Percentiles rank a stretch among this genome's conserved stretches.
Evolutionary conservation across 208 protist genomes (phyloP).

Genomic region (Trypanosoma scelopori): DNA sequence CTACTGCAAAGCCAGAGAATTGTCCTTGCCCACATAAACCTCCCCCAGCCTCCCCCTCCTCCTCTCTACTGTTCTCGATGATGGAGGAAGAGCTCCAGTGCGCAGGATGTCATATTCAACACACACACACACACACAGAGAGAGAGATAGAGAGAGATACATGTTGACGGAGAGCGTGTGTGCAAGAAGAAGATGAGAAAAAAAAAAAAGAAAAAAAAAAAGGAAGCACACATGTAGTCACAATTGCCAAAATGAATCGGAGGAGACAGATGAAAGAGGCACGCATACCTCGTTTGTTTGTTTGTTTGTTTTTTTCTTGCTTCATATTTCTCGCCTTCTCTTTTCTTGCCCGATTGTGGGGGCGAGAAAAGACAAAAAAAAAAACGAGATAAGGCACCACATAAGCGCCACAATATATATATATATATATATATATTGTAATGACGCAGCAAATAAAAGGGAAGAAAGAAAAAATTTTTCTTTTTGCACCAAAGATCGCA

Average conservation of each 20-base stretch:
- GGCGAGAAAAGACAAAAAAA: background rate
- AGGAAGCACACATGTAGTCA: conserved; percentile 3
- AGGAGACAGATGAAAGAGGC: too few relatives aligned
- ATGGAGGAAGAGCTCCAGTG: background rate
- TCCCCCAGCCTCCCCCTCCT: background rate
- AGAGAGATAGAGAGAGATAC: too few relatives aligned
- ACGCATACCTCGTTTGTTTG: too few relatives aligned
- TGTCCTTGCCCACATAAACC: conserved; percentile 23
- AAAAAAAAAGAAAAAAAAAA: conserved; percentile 5
- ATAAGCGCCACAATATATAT: too few relatives aligned
- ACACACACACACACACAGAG: conserved; percentile 22
- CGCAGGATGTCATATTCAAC: background rate
- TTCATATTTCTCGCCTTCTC: too few relatives aligned
- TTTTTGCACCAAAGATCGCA: conserved; percentile 11
- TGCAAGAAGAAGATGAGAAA: conserved; percentile 5
- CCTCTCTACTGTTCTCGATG: background rate
- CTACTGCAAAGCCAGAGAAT: conserved; percentile 28
- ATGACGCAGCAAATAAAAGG: background rate
- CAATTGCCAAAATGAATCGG: background rate
- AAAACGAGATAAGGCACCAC: background rate
- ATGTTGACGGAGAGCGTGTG: background rate
- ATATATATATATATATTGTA: background rate
- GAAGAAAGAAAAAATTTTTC: too few relatives aligned
- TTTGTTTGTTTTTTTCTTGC: too few relatives aligned
- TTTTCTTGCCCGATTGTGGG: too few relatives aligned